phyloP scores from a whole-genome alignment of 345 rosid genomes.

The Gossypioides kirkii region DNA sequence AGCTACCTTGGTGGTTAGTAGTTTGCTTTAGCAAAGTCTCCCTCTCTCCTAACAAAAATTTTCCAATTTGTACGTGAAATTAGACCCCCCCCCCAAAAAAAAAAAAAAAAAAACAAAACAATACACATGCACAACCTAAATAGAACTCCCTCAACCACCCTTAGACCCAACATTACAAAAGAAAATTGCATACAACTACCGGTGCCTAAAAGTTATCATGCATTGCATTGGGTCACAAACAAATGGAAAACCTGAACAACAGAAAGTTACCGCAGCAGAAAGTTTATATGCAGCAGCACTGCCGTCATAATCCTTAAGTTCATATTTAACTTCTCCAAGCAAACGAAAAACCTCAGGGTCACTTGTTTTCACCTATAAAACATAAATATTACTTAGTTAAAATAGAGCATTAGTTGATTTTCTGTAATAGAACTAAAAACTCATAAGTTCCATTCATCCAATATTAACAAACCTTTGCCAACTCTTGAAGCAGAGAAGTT shows the following conservation, averaged over 20 bases:
- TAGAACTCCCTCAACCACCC: background rate
- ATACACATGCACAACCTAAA: too few relatives aligned
- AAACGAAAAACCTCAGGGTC: constrained; percentile 82
- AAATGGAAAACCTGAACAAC: background rate
- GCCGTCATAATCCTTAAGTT: constrained; percentile 84
- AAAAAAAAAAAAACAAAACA: too few relatives aligned
- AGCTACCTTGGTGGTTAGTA: too few relatives aligned
- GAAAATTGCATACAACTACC: too few relatives aligned
- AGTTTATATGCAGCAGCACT: constrained; percentile 73
- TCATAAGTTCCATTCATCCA: constrained; percentile 9
- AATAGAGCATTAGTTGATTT: constrained; percentile 19
- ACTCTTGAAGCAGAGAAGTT: constrained; percentile 58
- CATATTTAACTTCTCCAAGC: constrained; percentile 90
- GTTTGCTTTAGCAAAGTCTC: too few relatives aligned
- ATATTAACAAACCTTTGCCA: constrained; percentile 61
- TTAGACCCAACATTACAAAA: background rate
- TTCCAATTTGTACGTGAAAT: too few relatives aligned
- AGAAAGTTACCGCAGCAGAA: constrained; percentile 47
- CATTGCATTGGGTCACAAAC: background rate
- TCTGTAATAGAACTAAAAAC: constrained; percentile 8
- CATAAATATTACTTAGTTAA: constrained; percentile 14
- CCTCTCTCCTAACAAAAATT: too few relatives aligned
- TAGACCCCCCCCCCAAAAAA: too few relatives aligned
- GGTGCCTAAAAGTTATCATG: background rate
- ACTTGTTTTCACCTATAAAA: constrained; percentile 61